phyloP scores from a whole-genome alignment of 2,329 filamentous ascomycete species.

The Aureobasidium sp. region DNA sequence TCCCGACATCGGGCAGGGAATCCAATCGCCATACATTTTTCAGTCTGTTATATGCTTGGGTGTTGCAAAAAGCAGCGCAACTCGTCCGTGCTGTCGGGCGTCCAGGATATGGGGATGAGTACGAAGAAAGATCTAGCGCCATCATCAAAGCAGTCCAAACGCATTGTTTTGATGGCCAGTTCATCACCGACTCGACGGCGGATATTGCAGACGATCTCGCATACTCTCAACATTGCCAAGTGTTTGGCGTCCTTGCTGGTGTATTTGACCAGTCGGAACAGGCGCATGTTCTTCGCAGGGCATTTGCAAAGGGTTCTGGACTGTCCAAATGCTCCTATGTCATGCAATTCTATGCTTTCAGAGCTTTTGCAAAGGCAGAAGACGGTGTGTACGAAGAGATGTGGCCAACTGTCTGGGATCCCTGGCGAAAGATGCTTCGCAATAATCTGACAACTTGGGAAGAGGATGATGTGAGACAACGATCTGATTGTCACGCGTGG shows the following conservation, averaged over 20 bases:
- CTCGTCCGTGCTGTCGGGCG: no score
- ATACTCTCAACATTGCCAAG: conserved; percentile 35
- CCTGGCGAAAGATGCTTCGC: conserved; percentile 34
- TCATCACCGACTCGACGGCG: conserved; percentile 32
- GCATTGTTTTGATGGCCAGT: no score
- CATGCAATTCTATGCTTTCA: conserved; percentile 38
- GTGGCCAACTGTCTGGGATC: conserved; percentile 27
- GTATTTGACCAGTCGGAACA: no score
- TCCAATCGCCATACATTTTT: no score
- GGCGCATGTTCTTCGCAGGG: no score
- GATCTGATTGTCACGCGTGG: conserved; percentile 42
- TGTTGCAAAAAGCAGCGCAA: no score
- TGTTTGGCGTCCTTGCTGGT: conserved; percentile 32
- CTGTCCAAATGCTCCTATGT: conserved; percentile 20
- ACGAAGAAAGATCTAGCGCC: no score
- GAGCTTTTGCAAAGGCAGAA: conserved; percentile 32
- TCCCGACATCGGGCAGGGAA: no score
- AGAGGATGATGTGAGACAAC: conserved; percentile 37
- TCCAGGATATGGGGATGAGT: no score
- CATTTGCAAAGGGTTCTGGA: conserved; percentile 18
- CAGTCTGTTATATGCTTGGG: no score
- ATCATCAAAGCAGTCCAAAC: no score
- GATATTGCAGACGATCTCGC: conserved; percentile 25
- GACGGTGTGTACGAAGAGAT: conserved; percentile 30
- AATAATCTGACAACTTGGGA: conserved; percentile 38